These are phyloP conservation scores for Tephrocybe sp. DNA, from an alignment of 768 basidiomycete species.

Conservation along the genomic window DNA sequence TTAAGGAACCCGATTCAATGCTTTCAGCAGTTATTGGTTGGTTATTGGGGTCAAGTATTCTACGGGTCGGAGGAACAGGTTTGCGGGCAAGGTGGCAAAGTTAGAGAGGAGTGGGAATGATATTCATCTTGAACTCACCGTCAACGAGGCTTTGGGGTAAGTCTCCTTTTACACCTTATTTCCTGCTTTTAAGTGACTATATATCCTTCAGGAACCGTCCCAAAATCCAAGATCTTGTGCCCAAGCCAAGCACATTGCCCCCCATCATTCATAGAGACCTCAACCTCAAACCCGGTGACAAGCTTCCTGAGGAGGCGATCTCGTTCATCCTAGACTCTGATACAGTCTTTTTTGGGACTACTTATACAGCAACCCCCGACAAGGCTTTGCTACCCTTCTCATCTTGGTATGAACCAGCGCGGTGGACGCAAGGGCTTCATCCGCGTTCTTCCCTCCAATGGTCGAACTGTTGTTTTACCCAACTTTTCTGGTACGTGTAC, in stretches of 20 bases:
- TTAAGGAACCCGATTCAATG: slow-evolving; percentile 13
- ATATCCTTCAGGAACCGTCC: slow-evolving; percentile 56
- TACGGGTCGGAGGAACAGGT: slow-evolving; percentile 60
- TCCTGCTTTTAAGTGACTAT: neutral
- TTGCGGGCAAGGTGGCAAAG: slow-evolving; percentile 46
- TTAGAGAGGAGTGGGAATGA: slow-evolving; percentile 26
- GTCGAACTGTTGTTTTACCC: slow-evolving; percentile 53
- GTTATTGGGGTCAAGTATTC: slow-evolving; percentile 60
- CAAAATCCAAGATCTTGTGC: slow-evolving; percentile 51
- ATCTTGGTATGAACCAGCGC: slow-evolving; percentile 62
- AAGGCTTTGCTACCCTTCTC: slow-evolving; percentile 44
- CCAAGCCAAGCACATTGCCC: slow-evolving; percentile 32
- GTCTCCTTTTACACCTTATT: slow-evolving; percentile 9
- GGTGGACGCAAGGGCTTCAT: slow-evolving; percentile 61
- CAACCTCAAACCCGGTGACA: slow-evolving; percentile 31
- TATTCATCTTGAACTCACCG: slow-evolving; percentile 37
- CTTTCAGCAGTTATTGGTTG: too few species aligned
- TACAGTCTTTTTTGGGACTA: slow-evolving; percentile 54
- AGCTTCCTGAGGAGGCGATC: slow-evolving; percentile 49
- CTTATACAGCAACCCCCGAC: slow-evolving; percentile 37
- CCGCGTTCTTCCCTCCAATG: slow-evolving; percentile 53
- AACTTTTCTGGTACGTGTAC: slow-evolving; percentile 53
- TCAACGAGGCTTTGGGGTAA: slow-evolving; percentile 61
- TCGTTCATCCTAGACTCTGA: slow-evolving; percentile 47
- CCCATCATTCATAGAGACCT: slow-evolving; percentile 31